Base-by-base conservation (phyloP, 2,329 filamentous ascomycete species). In the Dactylellina sp. region DNA sequence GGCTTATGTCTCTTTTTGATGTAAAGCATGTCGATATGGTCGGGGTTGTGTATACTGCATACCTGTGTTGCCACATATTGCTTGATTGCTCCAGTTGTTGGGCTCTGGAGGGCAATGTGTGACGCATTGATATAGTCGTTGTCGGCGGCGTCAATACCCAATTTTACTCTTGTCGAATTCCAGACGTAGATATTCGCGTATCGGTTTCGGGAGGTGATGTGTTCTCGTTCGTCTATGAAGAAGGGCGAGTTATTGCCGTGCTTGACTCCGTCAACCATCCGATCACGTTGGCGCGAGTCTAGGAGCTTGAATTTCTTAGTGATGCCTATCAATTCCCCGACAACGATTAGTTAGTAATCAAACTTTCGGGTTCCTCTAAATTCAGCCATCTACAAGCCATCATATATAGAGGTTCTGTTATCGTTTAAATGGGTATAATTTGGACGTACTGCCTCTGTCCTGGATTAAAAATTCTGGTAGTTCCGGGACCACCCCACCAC, bases 141-240 rank as follows among this genome's bases (percentile, higher is more conserved):
- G 75, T 88, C 84, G 39, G 87, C 89, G 14, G 90, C 86, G 1
- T 91, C 89, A 0, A 97, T 94, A 40, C 86, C 85, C 16, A 99
- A 86, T 80, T 88, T 89, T 64, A 99, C 86, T 39, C 95, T 89
- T 79, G 96, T 96, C 80, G 91, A 89, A 75, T 90, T 89, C 88
- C 91, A 99, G 0, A 93, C 92, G 80, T 93, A 90, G 76, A 99
- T 92, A 79, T 98, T 97, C 61, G 85, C 81, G 82, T 98, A 99
- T 63, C 95, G 89, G 81, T 98, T 79, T 61, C 78, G 76, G 20
- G 63, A 61, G 50, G 40, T 60, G 44, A 76, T 75, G 44, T 77
- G 76, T 14, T 63, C 44, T n/a, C 75, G 60, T 35, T 77, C 70
- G 42, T 76, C 75, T 42, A 78, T 57, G n/a, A 66, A 74, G 70